phyloP scores from a whole-genome alignment of 2,329 filamentous ascomycete species.

The Emmonsiellopsis sp. region DNA sequence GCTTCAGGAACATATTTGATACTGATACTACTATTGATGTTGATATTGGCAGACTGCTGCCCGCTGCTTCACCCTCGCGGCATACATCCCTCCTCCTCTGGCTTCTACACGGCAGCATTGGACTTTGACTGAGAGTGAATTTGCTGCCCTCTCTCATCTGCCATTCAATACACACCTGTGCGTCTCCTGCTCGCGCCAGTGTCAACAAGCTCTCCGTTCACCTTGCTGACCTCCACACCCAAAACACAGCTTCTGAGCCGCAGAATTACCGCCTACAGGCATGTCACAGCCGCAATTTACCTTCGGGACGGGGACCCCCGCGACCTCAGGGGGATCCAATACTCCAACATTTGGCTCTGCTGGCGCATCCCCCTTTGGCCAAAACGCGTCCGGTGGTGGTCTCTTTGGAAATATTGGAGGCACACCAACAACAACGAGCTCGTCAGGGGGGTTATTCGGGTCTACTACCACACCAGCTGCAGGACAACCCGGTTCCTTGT shows the following conservation, averaged over 20 bases:
- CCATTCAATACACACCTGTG: too few relatives aligned
- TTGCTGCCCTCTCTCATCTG: too few relatives aligned
- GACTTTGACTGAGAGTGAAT: too few relatives aligned
- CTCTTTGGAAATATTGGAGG: conserved; percentile 13
- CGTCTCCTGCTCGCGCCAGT: too few relatives aligned
- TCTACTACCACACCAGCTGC: not conserved
- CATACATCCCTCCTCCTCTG: not conserved
- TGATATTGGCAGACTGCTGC: not conserved
- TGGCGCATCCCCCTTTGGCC: conserved; percentile 5
- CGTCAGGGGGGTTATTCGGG: conserved; percentile 6
- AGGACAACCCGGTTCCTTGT: conserved; percentile 5
- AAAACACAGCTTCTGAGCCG: not conserved
- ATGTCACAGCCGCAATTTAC: conserved; percentile 26
- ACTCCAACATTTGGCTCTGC: conserved; percentile 3
- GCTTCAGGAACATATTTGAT: not conserved
- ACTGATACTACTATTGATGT: not conserved
- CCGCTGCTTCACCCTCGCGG: not conserved
- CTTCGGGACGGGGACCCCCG: conserved; percentile 28
- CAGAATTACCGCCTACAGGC: conserved; percentile 9
- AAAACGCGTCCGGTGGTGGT: conserved; percentile 5
- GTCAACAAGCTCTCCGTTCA: too few relatives aligned
- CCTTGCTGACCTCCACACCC: too few relatives aligned
- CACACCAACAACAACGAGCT: conserved; percentile 3
- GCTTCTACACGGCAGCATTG: not conserved
- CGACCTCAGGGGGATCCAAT: conserved; percentile 24